phyloP scores from a whole-genome alignment of 1,139 yeast species.

The Hanseniaspora uvarum region DNA sequence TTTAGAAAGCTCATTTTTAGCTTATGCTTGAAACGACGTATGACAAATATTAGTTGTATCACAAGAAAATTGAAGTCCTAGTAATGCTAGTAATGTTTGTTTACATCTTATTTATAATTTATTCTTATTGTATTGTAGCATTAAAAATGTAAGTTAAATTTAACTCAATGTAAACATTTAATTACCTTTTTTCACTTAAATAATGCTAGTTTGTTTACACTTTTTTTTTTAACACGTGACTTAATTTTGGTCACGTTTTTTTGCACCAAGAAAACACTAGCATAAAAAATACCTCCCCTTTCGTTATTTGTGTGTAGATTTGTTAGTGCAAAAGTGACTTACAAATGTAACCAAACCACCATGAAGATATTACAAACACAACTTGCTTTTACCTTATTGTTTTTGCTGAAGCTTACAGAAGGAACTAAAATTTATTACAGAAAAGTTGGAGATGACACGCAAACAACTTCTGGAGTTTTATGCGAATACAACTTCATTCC shows the following conservation, averaged over 20 bases:
- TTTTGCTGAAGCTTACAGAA: neutral
- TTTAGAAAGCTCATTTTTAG: no score
- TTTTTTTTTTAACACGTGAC: neutral
- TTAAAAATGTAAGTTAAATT: no score
- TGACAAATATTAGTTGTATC: no score
- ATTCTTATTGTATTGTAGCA: no score
- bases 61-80: no score
- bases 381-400: neutral
- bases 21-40: no score
- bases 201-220: neutral
- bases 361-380: neutral
- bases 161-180: neutral
- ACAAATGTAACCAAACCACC: neutral
- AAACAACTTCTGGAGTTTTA: neutral
- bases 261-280: neutral
- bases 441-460: neutral
- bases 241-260: neutral
- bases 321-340: neutral
- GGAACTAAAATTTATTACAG: conserved; percentile 9
- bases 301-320: neutral
- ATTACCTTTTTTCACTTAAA: neutral
- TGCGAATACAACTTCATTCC: conserved; percentile 14
- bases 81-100: no score
- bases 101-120: no score
- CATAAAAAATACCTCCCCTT: neutral